These are phyloP conservation scores for Rhizoclosmatium globosum DNA, from an alignment of 192 early-diverging fungal genomes.

Conservation along the genomic window DNA sequence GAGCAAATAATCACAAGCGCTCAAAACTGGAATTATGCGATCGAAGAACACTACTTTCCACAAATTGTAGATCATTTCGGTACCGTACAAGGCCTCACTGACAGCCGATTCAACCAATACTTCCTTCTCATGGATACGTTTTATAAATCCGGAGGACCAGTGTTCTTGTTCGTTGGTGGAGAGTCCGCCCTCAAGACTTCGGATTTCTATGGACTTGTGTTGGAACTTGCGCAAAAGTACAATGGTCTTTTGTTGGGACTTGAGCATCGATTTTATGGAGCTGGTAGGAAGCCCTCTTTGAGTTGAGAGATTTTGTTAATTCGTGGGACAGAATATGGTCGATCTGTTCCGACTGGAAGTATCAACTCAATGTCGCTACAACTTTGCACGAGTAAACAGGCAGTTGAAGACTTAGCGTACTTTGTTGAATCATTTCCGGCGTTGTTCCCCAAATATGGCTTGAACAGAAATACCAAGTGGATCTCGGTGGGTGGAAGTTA, in stretches of 20 bases:
- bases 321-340: no score
- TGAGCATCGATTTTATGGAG: constrained; percentile 32
- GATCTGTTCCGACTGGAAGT: no score
- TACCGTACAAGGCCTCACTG: not conserved
- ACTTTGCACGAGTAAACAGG: no score
- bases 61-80: constrained; percentile 33
- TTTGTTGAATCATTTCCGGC: no score
- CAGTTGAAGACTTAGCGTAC: no score
- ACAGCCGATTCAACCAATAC: constrained; percentile 9
- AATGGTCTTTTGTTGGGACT: constrained; percentile 5
- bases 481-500: no score
- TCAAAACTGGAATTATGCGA: not conserved
- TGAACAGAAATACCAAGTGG: no score
- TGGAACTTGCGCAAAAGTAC: not conserved
- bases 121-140: constrained; percentile 7
- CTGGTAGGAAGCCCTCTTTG: not conserved
- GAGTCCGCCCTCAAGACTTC: not conserved
- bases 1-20: no score
- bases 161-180: constrained; percentile 28
- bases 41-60: not conserved
- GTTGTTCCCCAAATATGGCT: no score
- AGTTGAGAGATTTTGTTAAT: no score
- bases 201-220: not conserved
- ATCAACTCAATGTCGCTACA: no score
- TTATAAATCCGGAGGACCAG: constrained; percentile 31